These are phyloP conservation scores for Straminergon stramineum DNA, from an alignment of 225 moss, liverwort and hornwort species.

Conservation along the genomic window DNA sequence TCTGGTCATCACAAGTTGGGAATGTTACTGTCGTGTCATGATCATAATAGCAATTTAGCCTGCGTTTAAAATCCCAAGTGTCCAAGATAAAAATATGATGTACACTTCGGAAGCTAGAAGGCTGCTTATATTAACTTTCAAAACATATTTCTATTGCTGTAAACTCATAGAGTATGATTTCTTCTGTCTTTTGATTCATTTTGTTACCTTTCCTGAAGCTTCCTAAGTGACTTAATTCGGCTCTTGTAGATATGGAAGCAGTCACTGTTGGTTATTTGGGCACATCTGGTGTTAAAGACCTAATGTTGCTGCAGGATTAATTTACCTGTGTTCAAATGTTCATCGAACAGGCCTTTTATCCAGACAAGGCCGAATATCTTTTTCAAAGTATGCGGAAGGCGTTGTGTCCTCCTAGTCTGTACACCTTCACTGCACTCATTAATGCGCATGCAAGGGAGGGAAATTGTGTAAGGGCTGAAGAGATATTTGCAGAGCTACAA, in stretches of 20 bases:
- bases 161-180: neutral
- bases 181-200: neutral
- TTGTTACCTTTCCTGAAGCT: neutral
- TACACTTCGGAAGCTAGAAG: neutral
- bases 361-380: slow-evolving; percentile 67
- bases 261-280: neutral
- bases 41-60: neutral
- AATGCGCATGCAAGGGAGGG: slow-evolving; percentile 89
- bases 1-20: neutral
- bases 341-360: slow-evolving; percentile 52
- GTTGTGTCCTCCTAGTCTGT: slow-evolving; percentile 67
- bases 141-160: neutral
- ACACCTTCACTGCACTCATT: slow-evolving; percentile 73
- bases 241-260: neutral
- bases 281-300: neutral
- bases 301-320: neutral
- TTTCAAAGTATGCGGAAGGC: slow-evolving; percentile 56
- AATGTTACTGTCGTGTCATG: neutral
- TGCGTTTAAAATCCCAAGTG: neutral
- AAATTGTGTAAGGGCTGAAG: slow-evolving; percentile 76
- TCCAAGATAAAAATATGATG: neutral
- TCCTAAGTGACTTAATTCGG: neutral
- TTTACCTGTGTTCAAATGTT: neutral
- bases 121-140: neutral
- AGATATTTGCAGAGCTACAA: slow-evolving; percentile 56